phyloP scores from a whole-genome alignment of 1,284 basidiomycete genomes.

The Fomitiporia mediterranea region DNA sequence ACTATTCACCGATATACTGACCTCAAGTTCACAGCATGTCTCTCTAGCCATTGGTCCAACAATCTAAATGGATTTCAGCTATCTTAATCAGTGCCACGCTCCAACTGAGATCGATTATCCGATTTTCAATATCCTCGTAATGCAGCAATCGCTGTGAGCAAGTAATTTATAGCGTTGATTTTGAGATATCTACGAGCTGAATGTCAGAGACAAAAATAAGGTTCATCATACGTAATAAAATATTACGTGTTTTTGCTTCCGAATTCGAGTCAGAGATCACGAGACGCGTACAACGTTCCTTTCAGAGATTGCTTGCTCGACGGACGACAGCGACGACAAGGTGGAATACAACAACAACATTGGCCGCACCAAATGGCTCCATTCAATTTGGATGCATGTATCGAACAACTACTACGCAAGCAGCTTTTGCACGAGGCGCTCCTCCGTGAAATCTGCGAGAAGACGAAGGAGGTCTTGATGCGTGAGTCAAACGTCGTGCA shows the following conservation, averaged over 20 bases:
- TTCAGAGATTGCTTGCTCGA: neutral
- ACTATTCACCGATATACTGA: no score
- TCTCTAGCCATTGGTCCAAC: no score
- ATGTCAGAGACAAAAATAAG: no score
- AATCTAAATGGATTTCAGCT: no score
- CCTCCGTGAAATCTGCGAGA: constrained; percentile 94
- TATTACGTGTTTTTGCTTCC: neutral
- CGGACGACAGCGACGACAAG: neutral
- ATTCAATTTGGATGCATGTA: constrained; percentile 94
- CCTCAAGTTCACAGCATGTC: no score
- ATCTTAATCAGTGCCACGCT: no score
- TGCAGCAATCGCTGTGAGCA: no score
- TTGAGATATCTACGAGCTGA: no score
- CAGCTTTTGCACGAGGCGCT: constrained; percentile 91
- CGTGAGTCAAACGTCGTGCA: constrained; percentile 98
- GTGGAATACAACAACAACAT: neutral
- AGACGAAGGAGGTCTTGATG: constrained; percentile 98
- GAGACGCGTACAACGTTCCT: neutral
- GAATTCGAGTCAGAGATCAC: neutral
- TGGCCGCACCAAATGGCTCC: constrained; percentile 58
- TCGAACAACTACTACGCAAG: constrained; percentile 85
- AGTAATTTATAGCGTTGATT: no score
- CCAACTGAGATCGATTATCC: no score
- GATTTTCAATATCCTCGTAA: no score
- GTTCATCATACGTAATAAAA: neutral